A percentile compares a stretch with the other conserved stretches of the same genome.
Conservation (phyloP, 1,284 basidiomycete genomes). For the Inonotus obliquus region DNA sequence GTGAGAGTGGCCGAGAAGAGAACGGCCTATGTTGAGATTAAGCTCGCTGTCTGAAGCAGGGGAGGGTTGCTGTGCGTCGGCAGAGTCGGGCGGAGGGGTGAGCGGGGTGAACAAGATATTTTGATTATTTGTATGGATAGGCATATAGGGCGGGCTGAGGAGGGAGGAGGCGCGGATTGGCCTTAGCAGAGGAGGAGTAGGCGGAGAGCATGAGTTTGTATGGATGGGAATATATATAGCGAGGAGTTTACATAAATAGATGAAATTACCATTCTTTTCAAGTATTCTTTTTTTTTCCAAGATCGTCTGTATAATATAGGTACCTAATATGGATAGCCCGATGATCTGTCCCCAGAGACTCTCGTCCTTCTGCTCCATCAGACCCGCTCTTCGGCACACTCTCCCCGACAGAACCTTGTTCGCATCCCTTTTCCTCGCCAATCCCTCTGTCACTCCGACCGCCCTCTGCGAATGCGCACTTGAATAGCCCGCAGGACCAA, state of each 20-base stretch:
- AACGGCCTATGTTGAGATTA: slow-evolving; percentile 3
- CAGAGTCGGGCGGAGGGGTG: slow-evolving; percentile 16
- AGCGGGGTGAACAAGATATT: not conserved
- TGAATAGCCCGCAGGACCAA: too few relatives aligned
- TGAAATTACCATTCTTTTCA: not conserved
- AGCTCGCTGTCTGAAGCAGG: too few relatives aligned
- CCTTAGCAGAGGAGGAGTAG: not conserved
- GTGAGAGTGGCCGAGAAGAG: not conserved
- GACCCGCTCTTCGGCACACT: not conserved
- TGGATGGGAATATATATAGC: slow-evolving; percentile 10
- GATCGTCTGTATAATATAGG: not conserved
- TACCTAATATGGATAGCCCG: slow-evolving; percentile 1
- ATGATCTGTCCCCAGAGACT: not conserved
- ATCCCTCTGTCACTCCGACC: not conserved
- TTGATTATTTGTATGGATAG: not conserved
- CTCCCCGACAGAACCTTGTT: slow-evolving; percentile 3
- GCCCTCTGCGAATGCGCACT: too few relatives aligned
- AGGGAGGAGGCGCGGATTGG: not conserved
- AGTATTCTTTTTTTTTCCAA: not conserved
- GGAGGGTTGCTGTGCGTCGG: too few relatives aligned
- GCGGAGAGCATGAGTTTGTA: not conserved
- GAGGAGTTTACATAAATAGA: slow-evolving; percentile 10
- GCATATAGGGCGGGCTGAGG: not conserved
- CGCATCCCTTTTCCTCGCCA: not conserved
- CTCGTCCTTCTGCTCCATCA: not conserved